Base-by-base conservation (phyloP, 2,329 filamentous ascomycete genomes). In the Xylaria sp. region DNA sequence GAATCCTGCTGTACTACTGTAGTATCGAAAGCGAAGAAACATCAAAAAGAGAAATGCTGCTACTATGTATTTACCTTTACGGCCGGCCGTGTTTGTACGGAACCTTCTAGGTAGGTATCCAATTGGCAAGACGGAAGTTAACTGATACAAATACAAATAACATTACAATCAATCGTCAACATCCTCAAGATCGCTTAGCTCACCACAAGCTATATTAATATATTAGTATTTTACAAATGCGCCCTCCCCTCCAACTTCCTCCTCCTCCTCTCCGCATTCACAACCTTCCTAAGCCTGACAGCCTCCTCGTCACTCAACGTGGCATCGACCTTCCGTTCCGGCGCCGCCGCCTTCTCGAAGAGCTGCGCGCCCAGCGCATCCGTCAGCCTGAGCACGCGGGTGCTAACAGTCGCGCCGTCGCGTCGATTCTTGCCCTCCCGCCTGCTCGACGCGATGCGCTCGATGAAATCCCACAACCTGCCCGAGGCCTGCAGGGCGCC, bases 361-460 rank as follows among this genome's bases (percentile, higher is more conserved):
- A 98, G 79, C 67, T 86, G 85, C 61, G 83, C 80, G 0, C 93
- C 94, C 10, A 97, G 85, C 56, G 86, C 80, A 76, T 97, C 94
- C 9, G 92, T 91, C 73, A 98, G 84, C 6, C 85, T 83, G 44
- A 98, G 80, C 11, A 99, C 95, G 23, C 96, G 86, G 13, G 88
- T 92, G 74, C 91, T 92, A 3, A 98, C 94, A 0, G 94, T 97
- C 1, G 91, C 92, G 13, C 94, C 94, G 79, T 99, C 96, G n/a
- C 95, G 87, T 26, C 96, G 85, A 78, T 98, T 97, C 88, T 98
- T 99, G 9, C 96, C 96, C 82, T 98, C 96, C 51, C 95, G 86
- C 38, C 96, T 86, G 53, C 89, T 92, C 59, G 89, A 86, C 7
- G 93, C 93, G 71, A 99, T 97, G 77, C 90, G 88, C 79, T 97